Base-by-base conservation (phyloP, 306 rosid species). In the Quercus cerris region DNA sequence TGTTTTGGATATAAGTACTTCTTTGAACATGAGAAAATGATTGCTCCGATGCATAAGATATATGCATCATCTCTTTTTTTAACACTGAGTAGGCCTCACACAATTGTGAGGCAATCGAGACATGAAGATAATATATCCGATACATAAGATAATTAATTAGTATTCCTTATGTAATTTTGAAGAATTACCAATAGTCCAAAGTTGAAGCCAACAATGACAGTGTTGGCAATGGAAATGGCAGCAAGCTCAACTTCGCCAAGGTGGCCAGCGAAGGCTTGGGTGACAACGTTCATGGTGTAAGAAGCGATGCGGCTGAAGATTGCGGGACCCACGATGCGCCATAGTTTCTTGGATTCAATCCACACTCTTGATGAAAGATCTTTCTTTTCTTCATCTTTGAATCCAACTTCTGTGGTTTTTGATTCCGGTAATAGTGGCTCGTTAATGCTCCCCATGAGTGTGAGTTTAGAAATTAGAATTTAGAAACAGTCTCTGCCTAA, bases 191-290 rank as follows among this genome's bases (percentile, higher is more conserved):
- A 85, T 56, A 93, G 96, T 62, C 97, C 97, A 23, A 93, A 93
- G 74, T 86, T 93, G 87, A 93, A 93, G 70, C 96, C 97, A 1
- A 89, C 94, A 2, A 93, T 83, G 56, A 93, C 96, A 1, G 90
- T 86, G 81, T 93, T 93, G 27, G 97, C 94, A 14, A 93, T 86
- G 52, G 96, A 83, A n/a, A 93, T 89, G 84, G 96, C 73, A 12
- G 97, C 97, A 25, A 93, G 90, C 31, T 88, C 66, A 1, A 88
- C 91, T 0, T 93, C 94, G 0, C 96, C 97, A 0, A 93, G 86
- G 85, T 86, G 97, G 22, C 97, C 97, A 8, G 92, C 91, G 75
- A 92, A 92, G 78, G 97, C 90, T 82, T 86, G 97, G 14, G 94
- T 89, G 13, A 93, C 69, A 20, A 93, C 87, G 81, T 90, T 90